A percentile compares a stretch with the other conserved stretches of the same genome.
Conservation (phyloP, 2,329 filamentous ascomycete genomes). For the Aspergillus latus region DNA sequence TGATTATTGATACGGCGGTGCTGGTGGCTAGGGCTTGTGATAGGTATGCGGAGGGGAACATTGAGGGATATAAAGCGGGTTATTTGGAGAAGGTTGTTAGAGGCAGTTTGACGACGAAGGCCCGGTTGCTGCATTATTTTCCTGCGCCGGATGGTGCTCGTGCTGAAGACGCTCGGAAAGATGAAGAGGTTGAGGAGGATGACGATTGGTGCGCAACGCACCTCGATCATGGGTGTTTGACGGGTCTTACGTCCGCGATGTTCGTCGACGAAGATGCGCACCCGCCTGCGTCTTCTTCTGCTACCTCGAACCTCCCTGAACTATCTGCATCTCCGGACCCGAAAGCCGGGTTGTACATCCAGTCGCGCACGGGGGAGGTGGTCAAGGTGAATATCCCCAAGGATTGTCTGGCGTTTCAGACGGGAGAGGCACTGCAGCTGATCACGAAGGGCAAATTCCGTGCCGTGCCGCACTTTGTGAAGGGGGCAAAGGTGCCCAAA, state of each 20-base stretch:
- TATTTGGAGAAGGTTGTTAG: conserved; percentile 87
- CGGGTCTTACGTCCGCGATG: conserved; percentile 92
- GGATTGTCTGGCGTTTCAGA: conserved; percentile 94
- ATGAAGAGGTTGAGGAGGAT: conserved; percentile 59
- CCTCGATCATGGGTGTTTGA: conserved; percentile 88
- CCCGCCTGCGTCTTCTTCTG: conserved; percentile 35
- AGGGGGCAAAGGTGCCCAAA: conserved; percentile 63
- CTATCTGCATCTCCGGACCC: conserved; percentile 76
- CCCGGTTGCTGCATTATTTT: conserved; percentile 89
- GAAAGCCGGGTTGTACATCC: conserved; percentile 87
- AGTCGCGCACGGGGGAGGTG: conserved; percentile 74
- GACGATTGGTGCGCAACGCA: conserved; percentile 88
- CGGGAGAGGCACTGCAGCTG: conserved; percentile 83
- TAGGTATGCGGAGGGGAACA: conserved; percentile 75
- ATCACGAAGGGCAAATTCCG: conserved; percentile 91
- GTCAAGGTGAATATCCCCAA: conserved; percentile 91
- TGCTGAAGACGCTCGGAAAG: background rate
- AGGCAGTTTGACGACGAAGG: conserved; percentile 85
- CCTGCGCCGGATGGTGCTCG: conserved; percentile 45
- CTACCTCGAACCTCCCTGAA: conserved; percentile 59
- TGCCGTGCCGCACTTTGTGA: conserved; percentile 93
- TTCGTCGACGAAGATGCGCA: conserved; percentile 75
- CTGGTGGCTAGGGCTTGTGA: conserved; percentile 91
- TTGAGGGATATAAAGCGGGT: conserved; percentile 70
- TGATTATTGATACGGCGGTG: conserved; percentile 87